phyloP scores from a whole-genome alignment of 176 grass and related monocot genomes.

The Elymus sibiricus region DNA sequence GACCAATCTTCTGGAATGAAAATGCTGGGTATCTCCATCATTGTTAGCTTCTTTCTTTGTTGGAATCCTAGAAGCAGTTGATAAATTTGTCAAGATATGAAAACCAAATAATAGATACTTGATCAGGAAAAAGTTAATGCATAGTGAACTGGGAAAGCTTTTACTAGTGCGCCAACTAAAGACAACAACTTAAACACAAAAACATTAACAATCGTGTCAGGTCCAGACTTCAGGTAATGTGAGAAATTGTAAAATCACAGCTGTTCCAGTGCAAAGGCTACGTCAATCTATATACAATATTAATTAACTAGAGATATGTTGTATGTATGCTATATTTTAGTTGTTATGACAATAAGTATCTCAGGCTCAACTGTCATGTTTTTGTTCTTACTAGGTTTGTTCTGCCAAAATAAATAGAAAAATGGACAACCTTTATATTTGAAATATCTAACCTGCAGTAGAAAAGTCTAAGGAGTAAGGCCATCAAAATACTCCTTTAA shows the following conservation, averaged over 20 bases:
- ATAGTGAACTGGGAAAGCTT: background rate
- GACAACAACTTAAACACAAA: background rate
- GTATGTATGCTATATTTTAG: background rate
- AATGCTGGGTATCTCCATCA: slow-evolving; percentile 99
- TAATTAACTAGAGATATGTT: background rate
- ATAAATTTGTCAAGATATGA: slow-evolving; percentile 18
- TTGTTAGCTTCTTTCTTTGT: slow-evolving; percentile 81
- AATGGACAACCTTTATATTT: background rate
- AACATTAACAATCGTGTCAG: background rate
- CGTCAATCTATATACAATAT: background rate
- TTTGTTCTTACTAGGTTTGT: background rate
- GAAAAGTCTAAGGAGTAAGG: background rate
- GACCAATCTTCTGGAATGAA: slow-evolving; percentile 99
- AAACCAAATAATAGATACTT: background rate
- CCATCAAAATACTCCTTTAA: background rate
- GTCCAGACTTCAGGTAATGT: background rate
- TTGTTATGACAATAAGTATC: background rate
- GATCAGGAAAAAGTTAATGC: background rate
- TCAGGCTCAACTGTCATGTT: background rate
- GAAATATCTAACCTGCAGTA: background rate
- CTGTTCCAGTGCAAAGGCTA: background rate
- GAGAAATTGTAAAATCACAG: background rate
- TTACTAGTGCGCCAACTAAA: background rate
- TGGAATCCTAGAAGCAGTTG: slow-evolving; percentile 59
- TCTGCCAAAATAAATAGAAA: background rate